Conservation (phyloP, 2,329 filamentous ascomycete genomes). For the Cadophora gregata region DNA sequence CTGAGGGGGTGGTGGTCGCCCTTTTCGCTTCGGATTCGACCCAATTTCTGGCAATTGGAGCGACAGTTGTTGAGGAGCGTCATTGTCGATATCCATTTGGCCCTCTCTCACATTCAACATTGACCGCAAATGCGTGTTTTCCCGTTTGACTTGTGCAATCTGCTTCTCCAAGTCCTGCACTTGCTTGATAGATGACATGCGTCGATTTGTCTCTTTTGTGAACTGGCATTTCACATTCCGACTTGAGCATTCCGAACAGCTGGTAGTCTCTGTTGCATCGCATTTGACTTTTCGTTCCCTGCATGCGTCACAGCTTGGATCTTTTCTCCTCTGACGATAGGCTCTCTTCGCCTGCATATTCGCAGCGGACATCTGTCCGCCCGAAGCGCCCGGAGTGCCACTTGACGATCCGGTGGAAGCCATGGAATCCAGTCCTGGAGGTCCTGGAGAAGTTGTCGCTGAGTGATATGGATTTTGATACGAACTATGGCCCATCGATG, state of each 20-base stretch:
- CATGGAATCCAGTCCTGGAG: slow-evolving; percentile 63
- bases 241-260: slow-evolving; percentile 96
- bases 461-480: slow-evolving; percentile 42
- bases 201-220: slow-evolving; percentile 96
- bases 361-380: slow-evolving; percentile 47
- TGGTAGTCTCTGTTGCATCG: slow-evolving; percentile 94
- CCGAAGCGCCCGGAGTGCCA: slow-evolving; percentile 57
- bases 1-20: slow-evolving; percentile 64
- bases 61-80: slow-evolving; percentile 49
- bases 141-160: slow-evolving; percentile 77
- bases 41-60: slow-evolving; percentile 69
- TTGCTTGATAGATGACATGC: slow-evolving; percentile 99
- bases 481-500: slow-evolving; percentile 45
- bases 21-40: slow-evolving; percentile 67
- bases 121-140: slow-evolving; percentile 76
- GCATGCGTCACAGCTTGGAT: slow-evolving; percentile 96
- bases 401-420: slow-evolving; percentile 63
- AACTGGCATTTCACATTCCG: slow-evolving; percentile 98
- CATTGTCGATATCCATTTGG: slow-evolving; percentile 51
- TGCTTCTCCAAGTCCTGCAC: slow-evolving; percentile 97
- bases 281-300: slow-evolving; percentile 87
- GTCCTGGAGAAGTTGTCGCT: slow-evolving; percentile 40
- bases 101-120: slow-evolving; percentile 55
- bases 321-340: slow-evolving; percentile 92
- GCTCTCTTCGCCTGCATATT: slow-evolving; percentile 80